Base-by-base conservation (phyloP, 192 early-diverging fungal genomes). In the Coemansia sp. region DNA sequence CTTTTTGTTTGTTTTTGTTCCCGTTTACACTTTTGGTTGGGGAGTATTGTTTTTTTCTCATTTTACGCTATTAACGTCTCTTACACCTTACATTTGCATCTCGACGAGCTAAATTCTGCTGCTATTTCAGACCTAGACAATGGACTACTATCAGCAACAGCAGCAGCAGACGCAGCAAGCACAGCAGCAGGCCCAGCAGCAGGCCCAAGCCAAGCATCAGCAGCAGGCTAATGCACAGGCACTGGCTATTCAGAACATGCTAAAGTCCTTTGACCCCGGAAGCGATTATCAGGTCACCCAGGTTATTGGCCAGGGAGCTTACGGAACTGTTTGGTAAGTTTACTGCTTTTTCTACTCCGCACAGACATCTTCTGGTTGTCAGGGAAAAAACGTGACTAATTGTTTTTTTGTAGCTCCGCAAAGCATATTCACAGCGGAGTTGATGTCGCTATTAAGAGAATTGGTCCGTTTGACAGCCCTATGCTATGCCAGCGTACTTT, bases 361-460 rank as follows among this genome's bases (percentile, higher is more conserved):
- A 13, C 20, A 28, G 39, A 18, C 38, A 3, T 7, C 15, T 38
- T 58, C 15, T 42, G 0, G 5, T 16, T 42, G 40, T n/a, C 14
- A n/a, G 40, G 4, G 8, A 40, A 40, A 35, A 35, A 35, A 35
- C 6, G 33, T 35, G 33, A 35, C 33, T 35, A 7, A 15, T 50
- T 50, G 18, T 35, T 52, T 30, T 56, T 56, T 50, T 45, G 45
- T 81, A 91, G 87, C 57, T 90, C 90, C 14, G 94, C 91, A 37
- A 82, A 84, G 42, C 89, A 96, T 58, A 87, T 84, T 50, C 80
- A 84, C 23, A 92, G 90, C 11, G 85, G 86, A 5, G 78, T 86
- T 41, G 92, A 84, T 41, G 93, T 96, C 12, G 96, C 96, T 51
- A 86, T 96, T 67, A 99, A 99, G 79, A 79, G 84, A 57, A 94